Base-by-base conservation (phyloP, 2,329 filamentous ascomycete species). In the Clonostachys byssicola region DNA sequence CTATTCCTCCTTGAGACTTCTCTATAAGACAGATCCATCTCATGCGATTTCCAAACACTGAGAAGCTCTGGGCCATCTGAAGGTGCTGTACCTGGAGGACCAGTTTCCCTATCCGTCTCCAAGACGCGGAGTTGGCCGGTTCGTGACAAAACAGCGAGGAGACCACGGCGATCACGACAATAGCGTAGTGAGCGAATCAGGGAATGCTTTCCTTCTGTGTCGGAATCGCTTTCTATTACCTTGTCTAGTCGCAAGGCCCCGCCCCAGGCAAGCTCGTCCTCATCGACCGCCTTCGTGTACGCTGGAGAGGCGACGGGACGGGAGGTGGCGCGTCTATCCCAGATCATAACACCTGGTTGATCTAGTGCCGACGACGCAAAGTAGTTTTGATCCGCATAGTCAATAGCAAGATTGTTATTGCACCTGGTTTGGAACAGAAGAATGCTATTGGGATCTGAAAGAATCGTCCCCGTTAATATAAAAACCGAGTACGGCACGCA, bases 291-390 rank as follows among this genome's bases (percentile, higher is more conserved):
- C 30, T 81, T 72, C 13, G 75, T 56, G 53, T 86, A 86, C 13
- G 68, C 64, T 12, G 72, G 65, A 12, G 79, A 82, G 9, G 77
- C 75, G 12, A 75, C 63, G 2, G 73, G 65, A 12, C 78, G 74
- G 17, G 70, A 71, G 12, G 73, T 75, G n/a, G 77, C 78, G 40
- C 88, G 83, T 23, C 85, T 81, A 60, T 92, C 88, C 88, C 88
- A 92, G 34, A 92, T 76, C 62, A 86, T 84, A 45, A 92, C 75
- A 8, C 83, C 82, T 1, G 88, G 85, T 44, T 89, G 84, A 49
- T 89, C 87, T 12, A 89, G 70, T 4, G 86, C 85, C 13, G 88
- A 89, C 2, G 89, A 92, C 2, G 89, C 84, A 67, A 94, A 92
- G 64, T 91, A 92, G 56, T 94, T 91, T 53, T 86, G 82, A 56